Evolutionary conservation across 1,139 yeast genomes (phyloP).

Genomic region (Zygoascus hellenicus): DNA sequence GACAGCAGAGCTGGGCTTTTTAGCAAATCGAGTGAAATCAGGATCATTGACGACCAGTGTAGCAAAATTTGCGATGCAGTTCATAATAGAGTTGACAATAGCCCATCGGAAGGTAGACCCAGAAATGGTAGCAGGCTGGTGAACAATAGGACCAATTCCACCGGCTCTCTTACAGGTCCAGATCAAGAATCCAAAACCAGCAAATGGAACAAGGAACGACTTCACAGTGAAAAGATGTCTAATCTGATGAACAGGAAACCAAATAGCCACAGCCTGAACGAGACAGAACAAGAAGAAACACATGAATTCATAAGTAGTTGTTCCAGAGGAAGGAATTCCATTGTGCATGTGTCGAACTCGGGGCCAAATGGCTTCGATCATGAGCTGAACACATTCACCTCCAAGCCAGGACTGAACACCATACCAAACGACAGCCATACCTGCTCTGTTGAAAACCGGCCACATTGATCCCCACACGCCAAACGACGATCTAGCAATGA

Average conservation of each 20-base stretch:
- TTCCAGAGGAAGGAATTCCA: conserved; percentile 46
- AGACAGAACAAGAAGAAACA: conserved; percentile 77
- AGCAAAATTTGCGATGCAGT: conserved; percentile 78
- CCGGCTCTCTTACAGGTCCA: conserved; percentile 77
- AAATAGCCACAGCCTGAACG: conserved; percentile 66
- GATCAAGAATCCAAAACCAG: conserved; percentile 69
- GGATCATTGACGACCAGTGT: conserved; percentile 84
- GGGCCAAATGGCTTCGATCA: conserved; percentile 42
- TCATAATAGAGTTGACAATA: conserved; percentile 71
- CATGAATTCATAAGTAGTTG: conserved; percentile 65
- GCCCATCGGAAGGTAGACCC: conserved; percentile 78
- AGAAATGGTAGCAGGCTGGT: conserved; percentile 40
- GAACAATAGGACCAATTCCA: conserved; percentile 66
- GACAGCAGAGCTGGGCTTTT: conserved; percentile 43
- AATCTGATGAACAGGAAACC: conserved; percentile 75
- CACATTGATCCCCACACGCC: conserved; percentile 37
- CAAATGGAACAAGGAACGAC: conserved; percentile 69
- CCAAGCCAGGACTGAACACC: conserved; percentile 80
- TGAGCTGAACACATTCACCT: conserved; percentile 68
- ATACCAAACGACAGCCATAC: conserved; percentile 81
- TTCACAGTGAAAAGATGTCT: conserved; percentile 78
- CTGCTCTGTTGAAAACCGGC: conserved; percentile 50
- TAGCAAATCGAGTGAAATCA: conserved; percentile 82
- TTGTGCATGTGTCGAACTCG: conserved; percentile 35
- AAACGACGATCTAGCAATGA: conserved; percentile 35